Percentiles rank a stretch among this genome's conserved stretches.
These are phyloP conservation scores for Gillenia trifoliata DNA, from an alignment of 306 rosid species.

Conservation along the genomic window DNA sequence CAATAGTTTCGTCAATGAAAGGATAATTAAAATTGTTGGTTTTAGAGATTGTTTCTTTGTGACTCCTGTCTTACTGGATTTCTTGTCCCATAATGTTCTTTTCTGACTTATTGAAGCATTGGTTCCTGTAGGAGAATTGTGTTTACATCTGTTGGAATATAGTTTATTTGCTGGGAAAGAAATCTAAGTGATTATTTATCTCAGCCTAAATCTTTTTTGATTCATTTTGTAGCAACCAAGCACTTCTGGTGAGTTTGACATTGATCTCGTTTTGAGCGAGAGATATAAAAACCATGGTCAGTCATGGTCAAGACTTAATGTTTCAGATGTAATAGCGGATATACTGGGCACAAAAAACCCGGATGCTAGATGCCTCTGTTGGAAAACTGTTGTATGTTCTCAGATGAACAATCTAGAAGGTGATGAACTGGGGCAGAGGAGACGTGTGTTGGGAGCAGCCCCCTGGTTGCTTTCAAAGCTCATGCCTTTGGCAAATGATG, in stretches of 20 bases:
- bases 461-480: slow-evolving; percentile 79
- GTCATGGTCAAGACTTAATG: slow-evolving; percentile 70
- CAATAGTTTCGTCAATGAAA: neutral
- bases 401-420: slow-evolving; percentile 32
- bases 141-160: neutral
- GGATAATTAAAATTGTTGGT: neutral
- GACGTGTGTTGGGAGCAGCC: slow-evolving; percentile 25
- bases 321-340: slow-evolving; percentile 59
- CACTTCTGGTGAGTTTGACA: slow-evolving; percentile 51
- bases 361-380: slow-evolving; percentile 62
- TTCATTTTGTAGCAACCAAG: slow-evolving; percentile 43
- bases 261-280: slow-evolving; percentile 57
- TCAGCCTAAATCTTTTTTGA: slow-evolving; percentile 11
- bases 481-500: slow-evolving; percentile 40
- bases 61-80: neutral
- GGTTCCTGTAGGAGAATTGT: neutral
- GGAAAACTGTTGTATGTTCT: slow-evolving; percentile 73
- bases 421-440: slow-evolving; percentile 30
- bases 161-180: neutral
- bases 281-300: slow-evolving; percentile 56
- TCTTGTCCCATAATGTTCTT: neutral
- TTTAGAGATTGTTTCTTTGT: neutral
- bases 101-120: neutral
- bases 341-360: slow-evolving; percentile 56
- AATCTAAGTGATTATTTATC: slow-evolving; percentile 4